Evolutionary conservation across 305 asterid genomes (phyloP).

Genomic region (Fraxinus platypoda): DNA sequence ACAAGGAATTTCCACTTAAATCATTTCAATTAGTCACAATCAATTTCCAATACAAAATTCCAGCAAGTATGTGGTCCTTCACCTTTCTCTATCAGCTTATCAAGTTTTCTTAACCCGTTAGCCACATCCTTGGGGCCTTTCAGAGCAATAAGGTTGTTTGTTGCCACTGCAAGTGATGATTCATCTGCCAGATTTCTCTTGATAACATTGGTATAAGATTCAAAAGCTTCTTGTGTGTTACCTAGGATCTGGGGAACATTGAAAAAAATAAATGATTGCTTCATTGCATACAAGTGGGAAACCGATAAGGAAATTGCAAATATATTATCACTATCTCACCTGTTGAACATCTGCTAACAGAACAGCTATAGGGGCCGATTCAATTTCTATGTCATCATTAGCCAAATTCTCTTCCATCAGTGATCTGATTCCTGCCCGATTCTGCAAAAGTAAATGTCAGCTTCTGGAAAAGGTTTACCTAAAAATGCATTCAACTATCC

Average conservation of each 20-base stretch:
- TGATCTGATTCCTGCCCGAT: conserved; percentile 80
- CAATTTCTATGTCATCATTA: conserved; percentile 79
- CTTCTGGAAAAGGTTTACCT: background rate
- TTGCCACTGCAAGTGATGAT: conserved; percentile 72
- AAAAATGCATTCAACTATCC: conserved; percentile 4
- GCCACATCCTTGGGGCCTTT: conserved; percentile 85
- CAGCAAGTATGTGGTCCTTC: conserved; percentile 59
- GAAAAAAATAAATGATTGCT: background rate
- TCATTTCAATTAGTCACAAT: too few species aligned
- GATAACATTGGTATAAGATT: conserved; percentile 57
- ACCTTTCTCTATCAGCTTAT: conserved; percentile 74
- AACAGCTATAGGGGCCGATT: conserved; percentile 85
- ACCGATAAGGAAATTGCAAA: background rate
- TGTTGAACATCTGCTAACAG: conserved; percentile 90
- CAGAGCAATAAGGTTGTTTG: conserved; percentile 64
- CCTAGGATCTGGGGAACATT: conserved; percentile 52
- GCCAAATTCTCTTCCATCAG: conserved; percentile 74
- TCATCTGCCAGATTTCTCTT: conserved; percentile 81
- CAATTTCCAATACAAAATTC: too few species aligned
- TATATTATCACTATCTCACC: conserved; percentile 36
- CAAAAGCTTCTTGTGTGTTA: conserved; percentile 71
- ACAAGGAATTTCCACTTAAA: too few species aligned
- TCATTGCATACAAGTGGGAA: background rate
- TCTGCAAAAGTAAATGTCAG: conserved; percentile 43
- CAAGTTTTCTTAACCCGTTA: conserved; percentile 87